A percentile compares a stretch with the other conserved stretches of the same genome.
phyloP scores from a whole-genome alignment of 2,329 filamentous ascomycete species.

The Epichloe aotearoae region DNA sequence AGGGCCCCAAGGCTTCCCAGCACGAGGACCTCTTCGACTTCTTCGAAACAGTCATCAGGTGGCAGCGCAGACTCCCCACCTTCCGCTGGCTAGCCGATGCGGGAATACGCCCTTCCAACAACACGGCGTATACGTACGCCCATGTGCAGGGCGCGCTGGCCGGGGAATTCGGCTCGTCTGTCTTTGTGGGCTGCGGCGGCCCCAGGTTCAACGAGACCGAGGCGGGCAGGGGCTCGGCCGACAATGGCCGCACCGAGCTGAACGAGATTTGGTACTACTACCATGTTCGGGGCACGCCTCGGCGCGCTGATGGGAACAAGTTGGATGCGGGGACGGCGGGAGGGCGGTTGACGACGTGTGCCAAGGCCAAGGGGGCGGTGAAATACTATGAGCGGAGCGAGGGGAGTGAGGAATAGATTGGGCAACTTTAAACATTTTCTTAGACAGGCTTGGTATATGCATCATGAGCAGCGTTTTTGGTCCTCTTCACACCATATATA shows the following conservation, averaged over 20 bases:
- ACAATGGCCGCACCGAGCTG: constrained; percentile 43
- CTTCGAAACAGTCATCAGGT: constrained; percentile 46
- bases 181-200: constrained; percentile 49
- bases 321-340: constrained; percentile 32
- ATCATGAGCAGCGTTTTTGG: not conserved
- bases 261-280: constrained; percentile 56
- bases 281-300: constrained; percentile 44
- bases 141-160: constrained; percentile 38
- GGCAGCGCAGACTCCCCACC: constrained; percentile 45
- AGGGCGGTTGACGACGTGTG: constrained; percentile 39
- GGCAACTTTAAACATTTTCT: too few relatives aligned
- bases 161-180: constrained; percentile 36
- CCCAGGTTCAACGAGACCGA: constrained; percentile 46
- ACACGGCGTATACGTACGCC: constrained; percentile 39
- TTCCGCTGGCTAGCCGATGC: constrained; percentile 43
- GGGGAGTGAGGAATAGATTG: constrained; percentile 12
- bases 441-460: too few relatives aligned
- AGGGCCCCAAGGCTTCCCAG: constrained; percentile 37
- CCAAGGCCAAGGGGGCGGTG: constrained; percentile 36
- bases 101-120: constrained; percentile 44
- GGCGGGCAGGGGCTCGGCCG: constrained; percentile 38
- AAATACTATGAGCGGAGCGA: constrained; percentile 38
- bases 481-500: not conserved
- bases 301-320: constrained; percentile 33
- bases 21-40: constrained; percentile 50